Percentiles rank a stretch among this genome's conserved stretches.
phyloP scores from a whole-genome alignment of 2,329 filamentous ascomycete genomes.

The Colletotrichum gloeosporioides region DNA sequence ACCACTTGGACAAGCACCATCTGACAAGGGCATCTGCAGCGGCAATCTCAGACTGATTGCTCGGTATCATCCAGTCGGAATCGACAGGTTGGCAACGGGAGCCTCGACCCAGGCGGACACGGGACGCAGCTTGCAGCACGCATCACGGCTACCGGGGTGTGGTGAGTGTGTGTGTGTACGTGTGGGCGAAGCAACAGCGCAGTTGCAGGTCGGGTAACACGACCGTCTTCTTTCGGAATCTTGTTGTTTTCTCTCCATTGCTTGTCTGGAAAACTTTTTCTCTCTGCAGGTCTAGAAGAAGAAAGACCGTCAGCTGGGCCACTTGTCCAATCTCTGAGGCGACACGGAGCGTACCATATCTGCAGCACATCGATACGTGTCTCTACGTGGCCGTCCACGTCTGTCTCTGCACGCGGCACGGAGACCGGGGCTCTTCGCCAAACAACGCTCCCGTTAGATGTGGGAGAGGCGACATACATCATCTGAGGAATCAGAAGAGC shows the following conservation, averaged over 20 bases:
- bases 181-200: not conserved
- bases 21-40: not conserved
- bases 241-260: not conserved
- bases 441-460: not conserved
- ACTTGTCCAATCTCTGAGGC: not conserved
- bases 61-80: not conserved
- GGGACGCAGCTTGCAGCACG: not conserved
- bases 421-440: not conserved
- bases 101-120: not conserved
- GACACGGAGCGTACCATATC: not conserved
- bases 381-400: not conserved
- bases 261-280: not conserved
- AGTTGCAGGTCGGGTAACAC: constrained; percentile 6
- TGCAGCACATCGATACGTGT: not conserved
- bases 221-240: not conserved
- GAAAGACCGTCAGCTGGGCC: not conserved
- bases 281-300: not conserved
- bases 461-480: not conserved
- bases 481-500: not conserved
- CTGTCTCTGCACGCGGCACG: not conserved
- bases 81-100: not conserved
- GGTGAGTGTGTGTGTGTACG: not conserved
- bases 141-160: not conserved
- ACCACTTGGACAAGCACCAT: not conserved
- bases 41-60: not conserved